Conservation (phyloP, 495 filamentous ascomycete species). For the Cenococcum geophilum region DNA sequence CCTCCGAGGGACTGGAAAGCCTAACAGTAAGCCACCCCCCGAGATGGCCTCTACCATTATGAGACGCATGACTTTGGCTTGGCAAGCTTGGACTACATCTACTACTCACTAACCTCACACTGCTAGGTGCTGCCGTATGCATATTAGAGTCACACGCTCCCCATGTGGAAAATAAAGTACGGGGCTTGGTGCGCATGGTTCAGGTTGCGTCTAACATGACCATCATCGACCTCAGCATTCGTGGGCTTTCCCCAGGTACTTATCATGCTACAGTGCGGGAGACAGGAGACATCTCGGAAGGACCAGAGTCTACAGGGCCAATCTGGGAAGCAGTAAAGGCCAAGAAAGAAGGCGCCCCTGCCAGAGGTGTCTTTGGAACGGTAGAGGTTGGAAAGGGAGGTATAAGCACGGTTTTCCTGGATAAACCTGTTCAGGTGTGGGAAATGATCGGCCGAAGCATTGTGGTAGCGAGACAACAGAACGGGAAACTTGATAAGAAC, state of each 20-base stretch:
- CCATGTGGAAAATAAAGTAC: constrained; percentile 37
- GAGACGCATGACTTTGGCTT: too few relatives aligned
- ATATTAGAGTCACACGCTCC: constrained; percentile 86
- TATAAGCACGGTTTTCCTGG: constrained; percentile 68
- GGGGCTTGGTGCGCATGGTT: constrained; percentile 41
- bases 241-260: constrained; percentile 71
- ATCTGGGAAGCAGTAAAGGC: constrained; percentile 63
- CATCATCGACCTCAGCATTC: constrained; percentile 79
- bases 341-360: constrained; percentile 44
- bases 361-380: constrained; percentile 65
- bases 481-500: constrained; percentile 53
- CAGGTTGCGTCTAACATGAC: constrained; percentile 53
- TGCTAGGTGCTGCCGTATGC: constrained; percentile 79
- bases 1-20: constrained; percentile 76
- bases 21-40: constrained; percentile 61
- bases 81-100: too few relatives aligned
- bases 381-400: constrained; percentile 65
- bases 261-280: constrained; percentile 80
- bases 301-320: constrained; percentile 71
- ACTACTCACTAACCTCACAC: not conserved
- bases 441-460: constrained; percentile 90
- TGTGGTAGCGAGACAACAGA: constrained; percentile 62
- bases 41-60: too few relatives aligned
- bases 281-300: constrained; percentile 82
- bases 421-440: constrained; percentile 80